Base-by-base conservation (phyloP, 495 filamentous ascomycete species). In the Physcia stellaris region DNA sequence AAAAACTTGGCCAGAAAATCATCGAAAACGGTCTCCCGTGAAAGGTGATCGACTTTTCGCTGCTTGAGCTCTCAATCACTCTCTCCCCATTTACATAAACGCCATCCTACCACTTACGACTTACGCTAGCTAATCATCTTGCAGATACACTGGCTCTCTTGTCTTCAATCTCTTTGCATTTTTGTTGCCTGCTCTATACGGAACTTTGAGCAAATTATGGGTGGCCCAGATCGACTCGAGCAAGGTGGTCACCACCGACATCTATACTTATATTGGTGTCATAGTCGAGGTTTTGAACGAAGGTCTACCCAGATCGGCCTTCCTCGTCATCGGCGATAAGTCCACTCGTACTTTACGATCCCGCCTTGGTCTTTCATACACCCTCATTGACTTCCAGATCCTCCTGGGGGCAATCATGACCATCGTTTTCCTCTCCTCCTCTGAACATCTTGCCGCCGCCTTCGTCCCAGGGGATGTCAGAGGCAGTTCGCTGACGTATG, bases 231-330 rank as follows among this genome's bases (percentile, higher is more conserved):
- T 86, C 45, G 70, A 83, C 57, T 54, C 68, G 2, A 67, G 57
- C 21, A 61, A 72, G 30, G 73, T 85, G n/a, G 79, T 69, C 12
- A 81, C 74, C 5, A 81, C 79, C 0, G 79, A 83, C 41, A 50
- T 62, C 6, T 78, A 75, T 50, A 76, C 71, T 6, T 73, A 73
- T 41, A 80, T 85, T 44, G 65, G 70, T 19, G 62, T 71, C 13
- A 63, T 83, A 12, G 70, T 66, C 0, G 71, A 85, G 46, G 77
- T 82, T 1, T 56, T 85, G 29, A 85, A 85, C 54, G 79, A 86
- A 48, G 78, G 79, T 11, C 71, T 85, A 5, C 80, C 80, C 0
- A 63, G 79, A 17, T 68, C 77, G 1, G 67, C 79, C 5, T 85
- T 75, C 74, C 56, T 77, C 12, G 62, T 79, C 40, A 84, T 85